Evolutionary conservation across 139 green algal species (phyloP).

Genomic region (Chlamydomonas incerta): DNA sequence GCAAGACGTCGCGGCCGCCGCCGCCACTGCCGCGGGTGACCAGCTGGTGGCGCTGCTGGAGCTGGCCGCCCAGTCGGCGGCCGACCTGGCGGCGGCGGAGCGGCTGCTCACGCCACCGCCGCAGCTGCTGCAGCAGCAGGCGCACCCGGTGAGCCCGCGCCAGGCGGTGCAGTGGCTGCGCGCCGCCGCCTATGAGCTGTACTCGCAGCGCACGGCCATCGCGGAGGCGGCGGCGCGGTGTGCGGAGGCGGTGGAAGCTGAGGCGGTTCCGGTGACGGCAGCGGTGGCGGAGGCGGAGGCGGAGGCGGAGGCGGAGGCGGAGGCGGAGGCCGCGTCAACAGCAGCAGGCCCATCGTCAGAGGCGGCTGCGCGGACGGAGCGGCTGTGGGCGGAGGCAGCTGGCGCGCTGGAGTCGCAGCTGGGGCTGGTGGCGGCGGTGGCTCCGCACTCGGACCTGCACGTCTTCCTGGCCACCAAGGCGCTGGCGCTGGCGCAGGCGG

Average conservation of each 20-base stretch:
- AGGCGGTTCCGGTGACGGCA: no score
- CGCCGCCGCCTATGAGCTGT: conserved; percentile 6
- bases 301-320: no score
- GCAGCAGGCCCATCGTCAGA: no score
- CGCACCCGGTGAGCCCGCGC: background rate
- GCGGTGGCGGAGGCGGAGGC: no score
- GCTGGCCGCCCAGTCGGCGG: no score
- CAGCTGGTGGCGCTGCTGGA: background rate
- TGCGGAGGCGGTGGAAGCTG: background rate
- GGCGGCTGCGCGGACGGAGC: background rate
- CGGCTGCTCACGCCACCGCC: no score
- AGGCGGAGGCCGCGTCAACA: no score
- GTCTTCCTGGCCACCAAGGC: conserved; percentile 27
- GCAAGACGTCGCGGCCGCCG: no score
- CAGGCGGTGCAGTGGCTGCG: conserved; percentile 7
- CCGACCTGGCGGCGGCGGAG: background rate
- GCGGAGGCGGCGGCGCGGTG: background rate
- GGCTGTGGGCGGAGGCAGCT: background rate
- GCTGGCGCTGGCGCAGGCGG: background rate
- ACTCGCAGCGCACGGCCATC: background rate
- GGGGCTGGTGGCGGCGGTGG: background rate
- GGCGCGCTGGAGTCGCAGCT: conserved; percentile 11
- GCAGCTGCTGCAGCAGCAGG: background rate
- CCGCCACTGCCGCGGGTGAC: no score
- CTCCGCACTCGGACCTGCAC: conserved; percentile 34